A percentile compares a stretch with the other conserved stretches of the same genome.
These are phyloP conservation scores for Blastocystis sp. DNA, from an alignment of 352 stramenopile species.

Conservation along the genomic window DNA sequence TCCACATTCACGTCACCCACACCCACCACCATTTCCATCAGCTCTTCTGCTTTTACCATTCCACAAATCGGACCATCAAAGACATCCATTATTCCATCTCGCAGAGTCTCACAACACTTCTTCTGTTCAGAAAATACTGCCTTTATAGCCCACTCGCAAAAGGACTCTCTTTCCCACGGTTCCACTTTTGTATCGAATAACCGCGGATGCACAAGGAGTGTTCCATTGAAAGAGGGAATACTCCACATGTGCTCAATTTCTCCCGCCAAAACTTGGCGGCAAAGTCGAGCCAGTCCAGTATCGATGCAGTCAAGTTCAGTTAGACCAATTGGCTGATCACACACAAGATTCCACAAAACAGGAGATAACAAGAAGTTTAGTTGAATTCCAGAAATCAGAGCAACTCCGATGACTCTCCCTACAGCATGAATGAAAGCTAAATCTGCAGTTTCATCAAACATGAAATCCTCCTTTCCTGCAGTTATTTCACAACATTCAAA, in stretches of 20 bases:
- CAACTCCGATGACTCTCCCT: not conserved
- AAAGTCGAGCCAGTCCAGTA: not conserved
- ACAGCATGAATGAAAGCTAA: not conserved
- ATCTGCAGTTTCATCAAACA: not conserved
- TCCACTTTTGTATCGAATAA: not conserved
- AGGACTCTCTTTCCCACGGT: not conserved
- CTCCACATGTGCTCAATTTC: not conserved
- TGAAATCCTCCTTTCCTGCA: not conserved
- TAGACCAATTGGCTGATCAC: not conserved
- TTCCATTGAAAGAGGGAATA: not conserved
- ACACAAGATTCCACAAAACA: not conserved
- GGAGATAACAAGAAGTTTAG: constrained; percentile 1
- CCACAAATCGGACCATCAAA: not conserved
- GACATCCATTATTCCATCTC: not conserved
- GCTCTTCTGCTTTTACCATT: not conserved
- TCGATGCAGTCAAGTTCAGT: not conserved
- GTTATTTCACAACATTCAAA: not conserved
- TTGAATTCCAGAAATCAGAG: constrained; percentile 14
- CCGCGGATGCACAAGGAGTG: not conserved
- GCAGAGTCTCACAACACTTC: not conserved
- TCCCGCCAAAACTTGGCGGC: not conserved
- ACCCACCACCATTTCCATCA: constrained; percentile 29
- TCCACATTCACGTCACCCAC: not conserved
- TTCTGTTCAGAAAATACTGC: not conserved
- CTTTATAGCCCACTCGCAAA: not conserved